Evolutionary conservation across 768 basidiomycete species (phyloP), one percentile per base, ranked within the genome.

Genomic region (Russula abietina): DNA sequence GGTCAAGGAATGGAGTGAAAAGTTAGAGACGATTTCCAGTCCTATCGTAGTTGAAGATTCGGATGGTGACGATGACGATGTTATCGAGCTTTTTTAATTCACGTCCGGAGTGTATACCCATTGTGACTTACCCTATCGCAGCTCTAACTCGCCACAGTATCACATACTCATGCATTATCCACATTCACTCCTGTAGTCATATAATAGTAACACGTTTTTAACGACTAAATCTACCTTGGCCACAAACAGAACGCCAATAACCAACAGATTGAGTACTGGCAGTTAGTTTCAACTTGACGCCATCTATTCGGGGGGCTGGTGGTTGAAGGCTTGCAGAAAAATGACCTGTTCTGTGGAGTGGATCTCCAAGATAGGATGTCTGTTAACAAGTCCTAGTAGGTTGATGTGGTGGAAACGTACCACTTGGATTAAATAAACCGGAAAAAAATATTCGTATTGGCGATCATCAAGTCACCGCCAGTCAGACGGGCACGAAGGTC

Each of bases 1-100:
- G 70, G 90, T 91, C 11, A 76, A 81, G 10, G 72, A 78, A 60
- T 91, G 89, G 89, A 89, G 85, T 69, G 79, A 79, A 70, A 87
- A 86, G 2, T 74, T 91, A 59, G 80, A 84, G 68, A 81, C 78
- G 2, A 71, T 88, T 52, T n/a, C 11, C 7, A 22, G 6, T 22
- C 69, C 63, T 9, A 50, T 65, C 28, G 16, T n/a, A 48, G 52
- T 64, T 30, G 48, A 55, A 45, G 39, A 56, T 6, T 50, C 19
- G 2, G 63, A 64, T 5, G 46, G 17, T 6, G 16, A 39, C 38
- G 38, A 39, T 38, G 38, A 6, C 38, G 59, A 59, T 43, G 33
- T 64, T 43, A 59, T 60, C 24, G 58, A 50, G 39, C n/a, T 51
- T 36, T 60, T 51, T 36, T 60, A 24, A 62, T 14, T 24, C 28